Evolutionary conservation across 78 protist genomes (phyloP).

Genomic region (Tieghemostelium lacteum): DNA sequence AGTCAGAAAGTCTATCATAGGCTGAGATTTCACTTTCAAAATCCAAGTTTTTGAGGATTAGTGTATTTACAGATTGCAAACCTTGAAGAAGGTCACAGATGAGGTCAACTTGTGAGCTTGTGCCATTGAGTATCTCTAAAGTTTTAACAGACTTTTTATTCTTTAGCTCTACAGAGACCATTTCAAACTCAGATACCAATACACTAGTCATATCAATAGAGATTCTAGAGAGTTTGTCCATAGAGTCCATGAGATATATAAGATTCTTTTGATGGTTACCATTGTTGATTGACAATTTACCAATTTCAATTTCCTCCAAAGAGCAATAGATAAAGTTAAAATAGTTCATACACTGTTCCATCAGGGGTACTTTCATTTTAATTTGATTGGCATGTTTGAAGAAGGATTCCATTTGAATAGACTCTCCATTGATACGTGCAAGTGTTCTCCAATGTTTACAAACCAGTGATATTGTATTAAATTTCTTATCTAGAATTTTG

Average conservation of each 20-base stretch:
- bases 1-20: neutral
- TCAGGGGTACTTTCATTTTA: constrained; percentile 28
- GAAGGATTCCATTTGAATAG: constrained; percentile 9
- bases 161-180: neutral
- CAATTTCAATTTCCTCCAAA: constrained; percentile 26
- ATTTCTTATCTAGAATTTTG: constrained; percentile 7
- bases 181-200: neutral
- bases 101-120: neutral
- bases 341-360: constrained; percentile 37
- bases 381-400: neutral
- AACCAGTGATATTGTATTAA: constrained; percentile 1
- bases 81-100: neutral
- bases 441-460: constrained; percentile 39
- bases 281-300: constrained; percentile 16
- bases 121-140: neutral
- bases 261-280: constrained; percentile 8
- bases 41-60: neutral
- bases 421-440: constrained; percentile 34
- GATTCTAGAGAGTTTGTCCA: too few relatives aligned
- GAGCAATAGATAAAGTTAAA: constrained; percentile 22
- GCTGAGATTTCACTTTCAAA: neutral
- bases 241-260: too few relatives aligned
- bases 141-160: neutral
- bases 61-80: neutral
- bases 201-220: too few relatives aligned